Evolutionary conservation across 2,329 filamentous ascomycete species (phyloP).

Genomic region (Lachnellula hyalina): DNA sequence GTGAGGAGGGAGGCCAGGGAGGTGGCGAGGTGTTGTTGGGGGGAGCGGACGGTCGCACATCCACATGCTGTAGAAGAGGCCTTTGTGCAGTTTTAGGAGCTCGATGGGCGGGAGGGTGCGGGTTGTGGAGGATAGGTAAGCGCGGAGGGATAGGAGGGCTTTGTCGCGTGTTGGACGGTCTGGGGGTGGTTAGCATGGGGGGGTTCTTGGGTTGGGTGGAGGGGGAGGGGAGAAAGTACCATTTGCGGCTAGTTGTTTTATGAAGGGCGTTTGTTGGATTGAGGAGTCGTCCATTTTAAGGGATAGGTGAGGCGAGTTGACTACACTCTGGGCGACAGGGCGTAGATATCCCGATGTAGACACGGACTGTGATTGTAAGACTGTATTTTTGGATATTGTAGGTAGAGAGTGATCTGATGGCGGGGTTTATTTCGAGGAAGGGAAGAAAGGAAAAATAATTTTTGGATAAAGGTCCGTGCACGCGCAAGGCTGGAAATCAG

Average conservation of each 20-base stretch:
- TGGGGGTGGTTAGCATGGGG: slow-evolving; percentile 33
- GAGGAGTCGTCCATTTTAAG: slow-evolving; percentile 2
- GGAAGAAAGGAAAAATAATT: too few species aligned
- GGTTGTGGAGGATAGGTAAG: slow-evolving; percentile 63
- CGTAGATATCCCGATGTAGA: too few species aligned
- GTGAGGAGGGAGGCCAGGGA: slow-evolving; percentile 69
- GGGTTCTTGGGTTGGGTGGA: background rate
- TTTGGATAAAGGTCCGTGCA: too few species aligned
- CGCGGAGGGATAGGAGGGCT: slow-evolving; percentile 69
- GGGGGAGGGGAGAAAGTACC: slow-evolving; percentile 19
- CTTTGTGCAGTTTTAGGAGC: slow-evolving; percentile 87
- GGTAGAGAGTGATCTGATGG: too few species aligned
- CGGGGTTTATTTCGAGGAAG: too few species aligned
- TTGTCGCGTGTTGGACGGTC: slow-evolving; percentile 74
- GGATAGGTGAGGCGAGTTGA: too few species aligned
- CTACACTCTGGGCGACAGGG: too few species aligned
- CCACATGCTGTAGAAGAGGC: slow-evolving; percentile 88
- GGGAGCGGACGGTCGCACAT: slow-evolving; percentile 83
- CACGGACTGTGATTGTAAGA: too few species aligned
- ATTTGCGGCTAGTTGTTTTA: slow-evolving; percentile 34
- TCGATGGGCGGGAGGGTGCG: slow-evolving; percentile 61
- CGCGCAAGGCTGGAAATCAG: too few species aligned
- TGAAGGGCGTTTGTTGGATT: slow-evolving; percentile 31
- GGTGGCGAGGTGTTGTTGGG: slow-evolving; percentile 73
- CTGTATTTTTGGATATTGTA: too few species aligned